These are phyloP conservation scores for Larix sibirica DNA, from an alignment of 83 land plant species.

Conservation along the genomic window DNA sequence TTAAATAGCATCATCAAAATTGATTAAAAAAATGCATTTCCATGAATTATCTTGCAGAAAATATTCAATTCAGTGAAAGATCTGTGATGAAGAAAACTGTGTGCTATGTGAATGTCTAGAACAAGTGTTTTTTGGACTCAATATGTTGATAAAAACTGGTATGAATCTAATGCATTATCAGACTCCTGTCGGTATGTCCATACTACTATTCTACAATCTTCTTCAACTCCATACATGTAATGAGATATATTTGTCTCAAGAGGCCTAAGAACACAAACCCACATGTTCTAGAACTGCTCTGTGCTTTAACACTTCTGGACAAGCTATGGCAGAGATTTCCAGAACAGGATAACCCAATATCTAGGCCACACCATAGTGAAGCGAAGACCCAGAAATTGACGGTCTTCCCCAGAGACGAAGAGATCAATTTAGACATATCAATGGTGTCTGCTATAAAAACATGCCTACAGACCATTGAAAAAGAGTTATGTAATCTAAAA, in stretches of 20 bases:
- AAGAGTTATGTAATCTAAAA: too few relatives aligned
- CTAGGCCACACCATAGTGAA: constrained; percentile 80
- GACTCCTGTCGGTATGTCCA: constrained; percentile 69
- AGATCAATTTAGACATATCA: constrained; percentile 57
- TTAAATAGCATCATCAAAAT: too few relatives aligned
- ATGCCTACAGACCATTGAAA: constrained; percentile 50
- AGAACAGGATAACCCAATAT: constrained; percentile 48
- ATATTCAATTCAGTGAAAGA: too few relatives aligned
- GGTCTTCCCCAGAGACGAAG: constrained; percentile 46
- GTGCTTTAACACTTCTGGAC: too few relatives aligned
- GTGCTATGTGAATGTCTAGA: too few relatives aligned
- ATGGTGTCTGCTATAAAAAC: constrained; percentile 78
- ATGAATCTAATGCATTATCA: constrained; percentile 46
- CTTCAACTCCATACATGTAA: constrained; percentile 72
- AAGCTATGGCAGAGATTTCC: too few relatives aligned
- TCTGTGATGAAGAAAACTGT: too few relatives aligned
- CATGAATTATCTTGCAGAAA: too few relatives aligned
- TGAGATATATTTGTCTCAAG: constrained; percentile 21
- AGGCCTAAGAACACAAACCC: constrained; percentile 54
- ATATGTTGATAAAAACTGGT: too few relatives aligned
- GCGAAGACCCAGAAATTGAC: constrained; percentile 80
- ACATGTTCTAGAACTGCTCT: too few relatives aligned
- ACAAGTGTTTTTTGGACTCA: too few relatives aligned
- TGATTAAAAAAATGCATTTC: too few relatives aligned
- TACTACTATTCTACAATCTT: constrained; percentile 83